phyloP scores from a whole-genome alignment of 345 rosid genomes.

The Mercurialis annua region DNA sequence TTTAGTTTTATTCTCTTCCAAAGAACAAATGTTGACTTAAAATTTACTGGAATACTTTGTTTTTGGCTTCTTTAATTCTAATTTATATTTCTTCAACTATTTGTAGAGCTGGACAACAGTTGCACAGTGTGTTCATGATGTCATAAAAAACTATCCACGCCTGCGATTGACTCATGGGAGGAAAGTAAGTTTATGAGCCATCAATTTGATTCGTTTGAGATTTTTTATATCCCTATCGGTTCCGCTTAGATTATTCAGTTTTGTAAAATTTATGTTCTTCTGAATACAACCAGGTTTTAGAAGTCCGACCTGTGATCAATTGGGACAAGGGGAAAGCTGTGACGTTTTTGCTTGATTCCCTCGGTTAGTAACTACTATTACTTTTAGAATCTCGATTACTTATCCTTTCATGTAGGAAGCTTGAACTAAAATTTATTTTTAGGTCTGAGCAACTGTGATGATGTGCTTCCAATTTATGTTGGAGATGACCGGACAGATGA shows the following conservation, averaged over 20 bases:
- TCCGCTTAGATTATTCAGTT: neutral
- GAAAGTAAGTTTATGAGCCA: conserved; percentile 44
- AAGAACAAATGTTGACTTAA: neutral
- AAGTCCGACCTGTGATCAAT: conserved; percentile 80
- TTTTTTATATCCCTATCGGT: neutral
- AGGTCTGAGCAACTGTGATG: conserved; percentile 68
- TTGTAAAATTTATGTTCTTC: conserved; percentile 4
- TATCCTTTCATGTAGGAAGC: neutral
- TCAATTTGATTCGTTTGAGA: neutral
- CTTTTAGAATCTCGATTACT: neutral
- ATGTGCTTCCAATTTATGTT: conserved; percentile 89
- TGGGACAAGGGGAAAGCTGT: conserved; percentile 99
- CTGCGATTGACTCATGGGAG: conserved; percentile 70
- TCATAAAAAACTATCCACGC: conserved; percentile 48
- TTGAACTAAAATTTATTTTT: conserved; percentile 2
- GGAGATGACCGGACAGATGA: conserved; percentile 98
- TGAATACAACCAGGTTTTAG: conserved; percentile 61
- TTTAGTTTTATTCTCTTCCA: neutral
- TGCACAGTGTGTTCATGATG: conserved; percentile 51
- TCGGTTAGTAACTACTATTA: conserved; percentile 42
- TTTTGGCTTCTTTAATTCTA: neutral
- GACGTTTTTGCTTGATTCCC: conserved; percentile 82
- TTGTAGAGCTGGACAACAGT: conserved; percentile 32
- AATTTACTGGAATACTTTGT: neutral
- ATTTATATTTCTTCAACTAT: neutral